Conservation (phyloP, 257 asterid genomes). For the Parsonsia alboflavescens region DNA sequence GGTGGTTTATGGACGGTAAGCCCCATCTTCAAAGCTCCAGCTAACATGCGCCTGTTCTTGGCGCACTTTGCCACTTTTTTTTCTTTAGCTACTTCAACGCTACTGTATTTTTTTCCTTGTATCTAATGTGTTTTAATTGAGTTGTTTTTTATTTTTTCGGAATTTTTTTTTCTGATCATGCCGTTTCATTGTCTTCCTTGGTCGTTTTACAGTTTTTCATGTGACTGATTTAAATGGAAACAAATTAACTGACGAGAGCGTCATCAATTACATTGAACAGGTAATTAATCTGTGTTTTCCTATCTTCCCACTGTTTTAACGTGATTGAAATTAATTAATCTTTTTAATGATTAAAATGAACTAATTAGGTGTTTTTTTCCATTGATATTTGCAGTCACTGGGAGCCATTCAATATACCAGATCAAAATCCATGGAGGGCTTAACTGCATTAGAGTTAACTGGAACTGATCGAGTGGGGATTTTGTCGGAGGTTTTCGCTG, state of each 20-base stretch:
- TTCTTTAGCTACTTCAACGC: background rate
- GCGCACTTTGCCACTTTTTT: background rate
- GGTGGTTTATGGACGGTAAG: slow-evolving; percentile 99
- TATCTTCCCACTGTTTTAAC: background rate
- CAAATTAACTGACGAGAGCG: slow-evolving; percentile 83
- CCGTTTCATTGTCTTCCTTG: slow-evolving; percentile 27
- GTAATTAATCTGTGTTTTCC: slow-evolving; percentile 25
- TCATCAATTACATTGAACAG: slow-evolving; percentile 82
- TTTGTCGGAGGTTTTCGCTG: slow-evolving; percentile 87
- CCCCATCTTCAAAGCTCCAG: slow-evolving; percentile 2
- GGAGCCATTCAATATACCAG: slow-evolving; percentile 60
- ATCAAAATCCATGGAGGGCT: slow-evolving; percentile 57
- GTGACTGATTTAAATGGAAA: slow-evolving; percentile 88
- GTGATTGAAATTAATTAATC: background rate
- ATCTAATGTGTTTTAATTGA: slow-evolving; percentile 1
- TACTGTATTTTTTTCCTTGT: background rate
- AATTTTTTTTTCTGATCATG: slow-evolving; percentile 12
- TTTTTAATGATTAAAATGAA: background rate
- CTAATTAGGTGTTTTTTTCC: background rate
- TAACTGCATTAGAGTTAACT: slow-evolving; percentile 77
- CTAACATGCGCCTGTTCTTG: slow-evolving; percentile 13
- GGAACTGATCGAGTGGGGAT: slow-evolving; percentile 90
- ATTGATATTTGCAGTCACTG: slow-evolving; percentile 55
- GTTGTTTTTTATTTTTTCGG: background rate
- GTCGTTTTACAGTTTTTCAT: slow-evolving; percentile 71